Evolutionary conservation across 768 basidiomycete species (phyloP).

Genomic region (Gymnopilus dilepis): DNA sequence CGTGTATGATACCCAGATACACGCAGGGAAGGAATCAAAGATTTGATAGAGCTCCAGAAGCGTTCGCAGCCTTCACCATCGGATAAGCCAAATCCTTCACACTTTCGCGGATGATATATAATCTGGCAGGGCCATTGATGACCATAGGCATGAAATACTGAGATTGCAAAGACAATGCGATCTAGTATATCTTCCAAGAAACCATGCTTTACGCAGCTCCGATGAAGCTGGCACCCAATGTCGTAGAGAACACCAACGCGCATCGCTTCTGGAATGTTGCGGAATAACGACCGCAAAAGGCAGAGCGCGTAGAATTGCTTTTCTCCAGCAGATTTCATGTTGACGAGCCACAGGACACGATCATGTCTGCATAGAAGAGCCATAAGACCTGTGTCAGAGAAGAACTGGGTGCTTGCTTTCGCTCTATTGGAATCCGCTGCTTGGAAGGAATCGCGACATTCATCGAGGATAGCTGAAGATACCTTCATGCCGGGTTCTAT

Average conservation of each 20-base stretch:
- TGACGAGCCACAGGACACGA: too few species aligned
- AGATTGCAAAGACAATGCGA: conserved; percentile 34
- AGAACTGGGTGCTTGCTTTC: conserved; percentile 34
- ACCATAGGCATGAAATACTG: conserved; percentile 46
- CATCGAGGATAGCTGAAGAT: conserved; percentile 36
- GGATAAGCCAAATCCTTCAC: conserved; percentile 32
- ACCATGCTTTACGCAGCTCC: conserved; percentile 30
- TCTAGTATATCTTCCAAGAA: conserved; percentile 29
- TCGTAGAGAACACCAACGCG: conserved; percentile 38
- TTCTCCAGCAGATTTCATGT: too few species aligned
- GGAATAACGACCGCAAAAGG: conserved; percentile 36
- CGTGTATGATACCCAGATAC: conserved; percentile 16
- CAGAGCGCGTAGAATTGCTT: too few species aligned
- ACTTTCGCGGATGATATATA: conserved; percentile 39
- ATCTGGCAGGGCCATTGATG: conserved; percentile 46
- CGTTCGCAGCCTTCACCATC: conserved; percentile 38
- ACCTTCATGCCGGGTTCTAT: conserved; percentile 30
- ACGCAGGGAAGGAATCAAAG: conserved; percentile 18
- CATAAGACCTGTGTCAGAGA: conserved; percentile 20
- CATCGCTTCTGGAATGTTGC: conserved; percentile 32
- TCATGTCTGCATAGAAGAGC: too few species aligned
- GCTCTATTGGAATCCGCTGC: conserved; percentile 30
- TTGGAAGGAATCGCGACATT: conserved; percentile 35
- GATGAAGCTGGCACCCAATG: conserved; percentile 40
- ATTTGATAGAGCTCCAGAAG: neutral